Percentiles rank a stretch among this genome's conserved stretches.
Conservation (phyloP, 2,329 filamentous ascomycete species). For the Fusarium burgessii region DNA sequence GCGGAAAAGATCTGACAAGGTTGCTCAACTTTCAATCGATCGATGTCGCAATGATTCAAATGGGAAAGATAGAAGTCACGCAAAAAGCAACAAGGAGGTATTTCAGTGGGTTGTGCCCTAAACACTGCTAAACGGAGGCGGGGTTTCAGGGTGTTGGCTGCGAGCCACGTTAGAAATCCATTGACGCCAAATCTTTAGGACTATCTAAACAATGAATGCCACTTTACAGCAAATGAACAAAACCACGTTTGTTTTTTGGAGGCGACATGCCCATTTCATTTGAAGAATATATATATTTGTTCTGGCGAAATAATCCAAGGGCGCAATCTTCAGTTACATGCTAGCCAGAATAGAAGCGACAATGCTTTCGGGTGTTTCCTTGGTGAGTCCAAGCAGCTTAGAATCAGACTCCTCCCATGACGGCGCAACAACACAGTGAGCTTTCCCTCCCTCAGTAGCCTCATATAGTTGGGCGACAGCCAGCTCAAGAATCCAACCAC, state of each 20-base stretch:
- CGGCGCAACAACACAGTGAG: slow-evolving; percentile 10
- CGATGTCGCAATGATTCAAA: not conserved
- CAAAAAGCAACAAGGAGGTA: not conserved
- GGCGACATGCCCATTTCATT: no score
- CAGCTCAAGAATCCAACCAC: slow-evolving; percentile 30
- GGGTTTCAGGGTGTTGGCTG: not conserved
- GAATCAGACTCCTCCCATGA: slow-evolving; percentile 31
- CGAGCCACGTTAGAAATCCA: no score
- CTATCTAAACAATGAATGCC: no score
- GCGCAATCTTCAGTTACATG: not conserved
- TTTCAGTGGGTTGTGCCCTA: not conserved
- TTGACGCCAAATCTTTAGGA: no score
- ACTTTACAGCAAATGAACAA: no score
- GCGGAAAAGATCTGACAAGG: not conserved
- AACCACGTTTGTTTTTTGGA: no score
- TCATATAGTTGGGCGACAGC: slow-evolving; percentile 30
- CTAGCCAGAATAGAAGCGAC: slow-evolving; percentile 4
- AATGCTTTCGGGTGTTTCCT: slow-evolving; percentile 7
- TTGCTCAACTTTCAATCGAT: not conserved
- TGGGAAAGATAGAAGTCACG: not conserved
- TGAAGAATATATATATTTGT: no score
- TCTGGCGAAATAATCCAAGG: not conserved
- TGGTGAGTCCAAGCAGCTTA: not conserved
- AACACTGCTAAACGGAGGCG: not conserved
- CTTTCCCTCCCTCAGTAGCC: not conserved